Base-by-base conservation (phyloP, 2,329 filamentous ascomycete species). In the Chaetomiaceae sp. region DNA sequence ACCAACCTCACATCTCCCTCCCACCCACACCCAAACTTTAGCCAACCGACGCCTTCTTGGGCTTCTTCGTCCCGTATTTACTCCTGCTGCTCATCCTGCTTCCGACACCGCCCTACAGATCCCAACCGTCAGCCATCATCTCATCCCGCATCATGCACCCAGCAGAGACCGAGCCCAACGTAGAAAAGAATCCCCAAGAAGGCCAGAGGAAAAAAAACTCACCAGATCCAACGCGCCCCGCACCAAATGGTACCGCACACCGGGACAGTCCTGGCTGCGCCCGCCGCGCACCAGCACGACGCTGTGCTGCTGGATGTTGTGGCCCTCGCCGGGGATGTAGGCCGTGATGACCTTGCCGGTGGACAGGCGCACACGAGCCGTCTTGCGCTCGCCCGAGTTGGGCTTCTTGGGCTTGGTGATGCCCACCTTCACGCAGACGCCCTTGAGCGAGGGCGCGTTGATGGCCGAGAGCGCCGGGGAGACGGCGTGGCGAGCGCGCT, bases 51-150 rank as follows among this genome's bases (percentile, higher is more conserved):
- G 85, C 83, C 68, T 83, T 83, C 85, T 97, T 97, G 0, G 93
- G 92, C 76, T 96, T 97, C 84, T 99, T 99, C 44, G 93, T 95
- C 55, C 93, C 93, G 67, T 96, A 99, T 73, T 99, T 99, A 65
- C 90, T 96, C 64, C 93, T 80, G 69, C 87, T 89, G 19, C 85
- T 88, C 64, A 86, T 80, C 61, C 93, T 79, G 68, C 83, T 93
- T 19, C 83, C 85, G 58, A 99, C 93, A 76, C 93, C 93, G 65
- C 89, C 89, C 92, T 96, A 58, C 55, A 19, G 46, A 17, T 5
- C n/a, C 17, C 10, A 20, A 53, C 63, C 53, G 56, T 53, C 53
- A 46, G 30, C 37, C 19, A 41, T 21, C 23, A n/a, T 31, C 27
- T 10, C n/a, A n/a, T n/a, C n/a, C n/a, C n/a, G n/a, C n/a, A n/a